phyloP scores from a whole-genome alignment of 1,139 yeast genomes.

The Pichia sp. region DNA sequence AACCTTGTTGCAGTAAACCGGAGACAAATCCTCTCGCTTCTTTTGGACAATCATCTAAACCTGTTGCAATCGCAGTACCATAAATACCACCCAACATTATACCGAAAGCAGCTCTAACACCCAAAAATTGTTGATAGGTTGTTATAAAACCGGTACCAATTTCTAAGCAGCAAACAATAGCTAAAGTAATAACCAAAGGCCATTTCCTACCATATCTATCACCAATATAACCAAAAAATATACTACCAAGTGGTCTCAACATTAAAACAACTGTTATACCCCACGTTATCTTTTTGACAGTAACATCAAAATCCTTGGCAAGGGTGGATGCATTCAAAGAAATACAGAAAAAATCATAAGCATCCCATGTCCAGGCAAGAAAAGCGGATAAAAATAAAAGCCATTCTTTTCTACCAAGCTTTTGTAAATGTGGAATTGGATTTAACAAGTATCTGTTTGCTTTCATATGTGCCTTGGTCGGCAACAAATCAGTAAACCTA shows the following conservation, averaged over 20 bases:
- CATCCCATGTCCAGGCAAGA: conserved; percentile 73
- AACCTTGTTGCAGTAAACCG: conserved; percentile 66
- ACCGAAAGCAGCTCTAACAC: conserved; percentile 63
- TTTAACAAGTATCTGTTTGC: conserved; percentile 32
- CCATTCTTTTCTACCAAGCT: conserved; percentile 47
- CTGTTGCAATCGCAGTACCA: conserved; percentile 60
- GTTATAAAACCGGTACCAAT: conserved; percentile 66
- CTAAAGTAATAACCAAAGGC: conserved; percentile 52
- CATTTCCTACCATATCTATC: conserved; percentile 68
- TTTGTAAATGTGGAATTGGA: conserved; percentile 44
- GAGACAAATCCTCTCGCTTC: conserved; percentile 55
- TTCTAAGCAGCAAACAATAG: conserved; percentile 48
- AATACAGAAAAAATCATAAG: conserved; percentile 68
- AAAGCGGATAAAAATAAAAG: conserved; percentile 55
- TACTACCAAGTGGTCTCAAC: conserved; percentile 75
- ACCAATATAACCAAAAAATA: conserved; percentile 56
- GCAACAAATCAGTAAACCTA: conserved; percentile 35
- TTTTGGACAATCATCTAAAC: conserved; percentile 59
- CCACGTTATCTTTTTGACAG: conserved; percentile 58
- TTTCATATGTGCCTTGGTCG: conserved; percentile 27
- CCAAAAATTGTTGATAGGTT: conserved; percentile 57
- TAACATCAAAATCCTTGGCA: conserved; percentile 42
- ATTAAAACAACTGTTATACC: conserved; percentile 73
- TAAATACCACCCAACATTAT: conserved; percentile 65
- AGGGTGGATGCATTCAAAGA: conserved; percentile 50